Base-by-base conservation (phyloP, 2,329 filamentous ascomycete species). In the Claviceps africana region DNA sequence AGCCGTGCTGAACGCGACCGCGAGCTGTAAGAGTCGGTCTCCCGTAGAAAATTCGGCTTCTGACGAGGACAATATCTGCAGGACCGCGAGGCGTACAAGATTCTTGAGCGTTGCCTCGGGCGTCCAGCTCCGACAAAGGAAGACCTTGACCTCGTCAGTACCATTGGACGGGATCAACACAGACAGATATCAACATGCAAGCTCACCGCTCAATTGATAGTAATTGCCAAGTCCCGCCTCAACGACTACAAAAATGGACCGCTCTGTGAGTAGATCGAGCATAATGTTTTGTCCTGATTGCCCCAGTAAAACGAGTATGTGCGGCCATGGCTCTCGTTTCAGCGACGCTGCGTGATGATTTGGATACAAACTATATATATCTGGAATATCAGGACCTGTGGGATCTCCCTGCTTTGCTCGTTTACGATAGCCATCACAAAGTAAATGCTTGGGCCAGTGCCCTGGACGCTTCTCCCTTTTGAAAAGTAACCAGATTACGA, bases 1-100 rank as follows among this genome's bases (percentile, higher is more conserved):
- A 74, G 1, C 93, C 91, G 64, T 86, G 83, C 19, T 79, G 76
- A 8, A 93, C 76, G 9, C 73, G 67, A 3, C 85, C 83, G 58
- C 78, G 78, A 2, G 79, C 73, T 60, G 85, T 91, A 31, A 90
- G 70, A 1, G 79, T 76, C 21, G 88, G 80, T 59, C 81, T 82
- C 22, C 86, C 85, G 67, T 96, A 97, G 48, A 97, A 75, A 73
- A 96, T 94, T 21, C 88, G 81, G 61, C 80, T 88, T 54, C 90
- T 82, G 47, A 90, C 79, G 60, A 98, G 85, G 1, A 73, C 70
- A 53, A 97, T 88, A 17, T 81, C 77, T 42, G 77, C 77, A 10
- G 74, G 71, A 17, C 67, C 62, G 25, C 63, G 58, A n/a, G n/a
- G n/a, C 4, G 46, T 28, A 22, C 25, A 17, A 33, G 37, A 11